Evolutionary conservation across 148 eudicot species (phyloP).

Genomic region (Pouteria glomerata): DNA sequence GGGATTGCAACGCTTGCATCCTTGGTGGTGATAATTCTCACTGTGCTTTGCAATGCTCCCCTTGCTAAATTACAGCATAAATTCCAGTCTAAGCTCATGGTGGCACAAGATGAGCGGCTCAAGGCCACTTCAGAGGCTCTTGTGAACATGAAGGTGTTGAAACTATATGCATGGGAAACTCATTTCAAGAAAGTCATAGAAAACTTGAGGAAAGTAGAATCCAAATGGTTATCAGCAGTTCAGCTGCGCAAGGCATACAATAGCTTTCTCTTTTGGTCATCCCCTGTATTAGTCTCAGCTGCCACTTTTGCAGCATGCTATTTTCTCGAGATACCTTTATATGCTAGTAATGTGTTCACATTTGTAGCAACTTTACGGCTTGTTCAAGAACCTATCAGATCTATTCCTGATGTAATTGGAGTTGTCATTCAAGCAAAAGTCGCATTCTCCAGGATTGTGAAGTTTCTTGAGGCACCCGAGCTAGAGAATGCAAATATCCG

Average conservation of each 20-base stretch:
- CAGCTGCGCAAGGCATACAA: slow-evolving; percentile 64
- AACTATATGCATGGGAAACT: slow-evolving; percentile 84
- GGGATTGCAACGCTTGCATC: slow-evolving; percentile 71
- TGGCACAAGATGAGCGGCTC: slow-evolving; percentile 64
- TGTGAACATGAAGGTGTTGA: slow-evolving; percentile 77
- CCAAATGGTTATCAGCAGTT: slow-evolving; percentile 59
- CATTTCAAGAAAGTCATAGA: slow-evolving; percentile 64
- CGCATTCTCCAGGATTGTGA: slow-evolving; percentile 65
- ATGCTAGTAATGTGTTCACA: slow-evolving; percentile 86
- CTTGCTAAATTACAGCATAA: slow-evolving; percentile 62
- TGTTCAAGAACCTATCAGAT: slow-evolving; percentile 83
- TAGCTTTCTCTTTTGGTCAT: slow-evolving; percentile 66
- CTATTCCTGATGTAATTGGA: slow-evolving; percentile 78
- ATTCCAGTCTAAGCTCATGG: slow-evolving; percentile 67
- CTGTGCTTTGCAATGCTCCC: slow-evolving; percentile 68
- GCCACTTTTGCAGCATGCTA: slow-evolving; percentile 88
- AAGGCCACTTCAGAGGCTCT: slow-evolving; percentile 67
- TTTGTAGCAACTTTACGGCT: slow-evolving; percentile 83
- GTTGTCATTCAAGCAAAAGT: slow-evolving; percentile 81
- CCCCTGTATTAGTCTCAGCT: slow-evolving; percentile 74
- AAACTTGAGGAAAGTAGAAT: slow-evolving; percentile 51
- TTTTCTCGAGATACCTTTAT: slow-evolving; percentile 53
- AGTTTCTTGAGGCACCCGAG: slow-evolving; percentile 78
- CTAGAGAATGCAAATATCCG: slow-evolving; percentile 48
- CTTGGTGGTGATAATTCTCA: slow-evolving; percentile 46